These are phyloP conservation scores for Lasiosphaeria hispida DNA, from an alignment of 495 filamentous ascomycete genomes.

Conservation along the genomic window DNA sequence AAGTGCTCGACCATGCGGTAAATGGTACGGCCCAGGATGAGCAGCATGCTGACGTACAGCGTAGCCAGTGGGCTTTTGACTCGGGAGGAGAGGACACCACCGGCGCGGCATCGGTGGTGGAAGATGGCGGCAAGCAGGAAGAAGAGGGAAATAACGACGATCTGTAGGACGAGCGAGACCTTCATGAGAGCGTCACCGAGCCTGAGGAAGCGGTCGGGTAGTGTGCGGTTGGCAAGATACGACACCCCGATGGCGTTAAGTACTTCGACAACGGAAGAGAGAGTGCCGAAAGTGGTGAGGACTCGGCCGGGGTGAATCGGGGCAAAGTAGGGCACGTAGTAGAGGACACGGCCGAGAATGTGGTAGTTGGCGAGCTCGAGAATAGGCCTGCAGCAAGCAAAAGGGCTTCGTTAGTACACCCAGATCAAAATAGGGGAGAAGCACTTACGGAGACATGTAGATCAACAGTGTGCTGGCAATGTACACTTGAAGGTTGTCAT, in stretches of 20 bases:
- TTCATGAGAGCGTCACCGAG: slow-evolving; percentile 28
- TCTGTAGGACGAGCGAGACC: slow-evolving; percentile 32
- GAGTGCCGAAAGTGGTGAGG: slow-evolving; percentile 30
- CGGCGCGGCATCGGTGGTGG: slow-evolving; percentile 27
- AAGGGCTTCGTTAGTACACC: not conserved
- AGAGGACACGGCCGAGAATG: slow-evolving; percentile 36
- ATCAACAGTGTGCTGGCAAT: slow-evolving; percentile 35
- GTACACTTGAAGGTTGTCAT: slow-evolving; percentile 26
- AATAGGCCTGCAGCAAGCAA: slow-evolving; percentile 23
- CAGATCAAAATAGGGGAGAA: not conserved
- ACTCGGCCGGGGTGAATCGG: slow-evolving; percentile 29
- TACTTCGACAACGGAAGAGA: slow-evolving; percentile 31
- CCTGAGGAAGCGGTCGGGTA: not conserved
- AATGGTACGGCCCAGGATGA: slow-evolving; percentile 33
- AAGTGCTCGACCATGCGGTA: slow-evolving; percentile 35
- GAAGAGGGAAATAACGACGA: slow-evolving; percentile 29
- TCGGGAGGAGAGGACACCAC: not conserved
- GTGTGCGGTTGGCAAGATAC: slow-evolving; percentile 27
- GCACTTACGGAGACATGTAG: slow-evolving; percentile 34
- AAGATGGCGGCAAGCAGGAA: slow-evolving; percentile 30
- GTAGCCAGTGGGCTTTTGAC: slow-evolving; percentile 21
- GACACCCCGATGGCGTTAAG: slow-evolving; percentile 35
- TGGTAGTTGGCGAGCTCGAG: slow-evolving; percentile 42
- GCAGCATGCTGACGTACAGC: slow-evolving; percentile 32
- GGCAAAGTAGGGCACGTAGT: slow-evolving; percentile 34